phyloP scores from a whole-genome alignment of 1,284 basidiomycete species.

The Takashimella koratensis region DNA sequence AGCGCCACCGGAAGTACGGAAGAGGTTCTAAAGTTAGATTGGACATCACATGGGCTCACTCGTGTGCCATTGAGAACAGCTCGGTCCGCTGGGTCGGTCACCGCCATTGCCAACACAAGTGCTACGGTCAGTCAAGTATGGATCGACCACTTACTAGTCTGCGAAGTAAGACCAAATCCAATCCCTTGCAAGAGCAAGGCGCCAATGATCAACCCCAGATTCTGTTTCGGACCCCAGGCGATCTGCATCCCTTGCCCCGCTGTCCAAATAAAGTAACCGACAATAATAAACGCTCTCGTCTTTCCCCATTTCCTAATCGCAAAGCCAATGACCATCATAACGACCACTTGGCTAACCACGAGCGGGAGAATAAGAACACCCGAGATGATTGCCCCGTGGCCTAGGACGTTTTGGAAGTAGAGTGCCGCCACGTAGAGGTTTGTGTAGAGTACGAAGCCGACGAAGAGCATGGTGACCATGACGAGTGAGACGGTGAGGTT shows the following conservation, averaged over 20 bases:
- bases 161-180: constrained; percentile 30
- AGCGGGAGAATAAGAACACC: constrained; percentile 33
- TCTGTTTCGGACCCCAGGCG: constrained; percentile 12
- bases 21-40: constrained; percentile 4
- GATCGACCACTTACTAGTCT: constrained; percentile 19
- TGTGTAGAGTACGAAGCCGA: constrained; percentile 31
- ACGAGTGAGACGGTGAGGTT: constrained; percentile 30
- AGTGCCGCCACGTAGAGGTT: constrained; percentile 24
- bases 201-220: constrained; percentile 18
- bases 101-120: constrained; percentile 32
- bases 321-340: constrained; percentile 25
- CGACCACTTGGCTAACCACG: constrained; percentile 26
- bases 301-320: constrained; percentile 25
- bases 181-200: constrained; percentile 30
- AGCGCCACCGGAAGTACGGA: constrained; percentile 19
- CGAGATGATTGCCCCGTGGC: constrained; percentile 15
- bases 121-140: constrained; percentile 11
- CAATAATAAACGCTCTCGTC: constrained; percentile 17
- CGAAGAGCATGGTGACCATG: constrained; percentile 23
- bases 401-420: constrained; percentile 31
- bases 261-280: constrained; percentile 26
- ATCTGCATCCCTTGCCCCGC: constrained; percentile 26
- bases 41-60: constrained; percentile 12
- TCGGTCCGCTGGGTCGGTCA: constrained; percentile 21
- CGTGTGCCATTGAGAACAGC: constrained; percentile 30